Evolutionary conservation across 768 basidiomycete species (phyloP), one percentile per base, ranked within the genome.

Genomic region (Kwoniella dejecticola): DNA sequence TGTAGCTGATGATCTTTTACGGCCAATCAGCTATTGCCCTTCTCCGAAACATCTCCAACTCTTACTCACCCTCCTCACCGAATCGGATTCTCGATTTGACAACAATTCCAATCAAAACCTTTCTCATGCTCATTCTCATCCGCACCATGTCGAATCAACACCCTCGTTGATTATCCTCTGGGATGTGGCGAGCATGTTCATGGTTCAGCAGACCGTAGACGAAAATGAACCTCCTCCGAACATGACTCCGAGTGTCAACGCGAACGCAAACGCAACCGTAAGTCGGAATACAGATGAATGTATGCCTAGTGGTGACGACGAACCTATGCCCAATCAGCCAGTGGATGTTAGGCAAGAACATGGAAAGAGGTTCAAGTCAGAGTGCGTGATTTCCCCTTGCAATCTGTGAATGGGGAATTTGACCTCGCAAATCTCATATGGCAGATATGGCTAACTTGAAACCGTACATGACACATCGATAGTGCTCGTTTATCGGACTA

Each of bases 21-120:
- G n/a, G n/a, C n/a, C n/a, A n/a, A n/a, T n/a, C n/a, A 71, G 72
- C 33, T 71, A 64, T 38, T 74, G 72, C 36, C 68, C 72, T 13
- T 61, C 70, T 3, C 55, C 64, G 4, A 27, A 54, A 27, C 72
- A 74, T 33, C 54, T 71, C 12, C 29, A 40, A 17, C 52, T 74
- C 0, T 61, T 74, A 6, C 62, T 74, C 0, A 55, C 54, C 15
- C 69, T 71, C 19, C 50, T 74, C 1, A 59, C 69, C 0, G 57
- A 64, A 13, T 42, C 31, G 2, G 44, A 55, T 5, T 50, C 24
- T 38, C 48, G 10, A 24, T 23, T 15, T 31, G 19, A 23, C 36
- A 26, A 17, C 52, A 29, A 42, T 13, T 13, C 33, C 21, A 38
- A 23, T 48, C 24, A 57, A 30, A n/a, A n/a, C n/a, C n/a, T n/a